Evolutionary conservation across 768 basidiomycete species (phyloP).

Genomic region (Lactarius evosmus): DNA sequence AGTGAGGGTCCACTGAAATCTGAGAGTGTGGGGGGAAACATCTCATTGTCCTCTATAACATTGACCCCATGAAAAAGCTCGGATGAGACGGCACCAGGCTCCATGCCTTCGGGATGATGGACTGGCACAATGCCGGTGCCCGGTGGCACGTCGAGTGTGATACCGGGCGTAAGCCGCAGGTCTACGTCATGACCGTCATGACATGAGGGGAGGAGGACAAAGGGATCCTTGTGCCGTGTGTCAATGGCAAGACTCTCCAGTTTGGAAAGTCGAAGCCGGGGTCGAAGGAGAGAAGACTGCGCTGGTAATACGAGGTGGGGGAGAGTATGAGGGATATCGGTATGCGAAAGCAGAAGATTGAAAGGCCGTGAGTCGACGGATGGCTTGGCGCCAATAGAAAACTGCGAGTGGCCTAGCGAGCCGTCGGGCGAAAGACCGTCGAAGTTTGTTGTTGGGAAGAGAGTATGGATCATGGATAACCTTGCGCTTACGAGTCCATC

Average conservation of each 20-base stretch:
- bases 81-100: background rate
- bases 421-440: conserved; percentile 7
- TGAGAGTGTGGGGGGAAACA: background rate
- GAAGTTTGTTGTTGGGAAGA: conserved; percentile 10
- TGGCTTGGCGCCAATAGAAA: conserved; percentile 6
- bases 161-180: background rate
- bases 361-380: conserved; percentile 3
- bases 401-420: background rate
- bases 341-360: background rate
- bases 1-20: background rate
- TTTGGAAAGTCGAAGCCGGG: background rate
- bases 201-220: background rate
- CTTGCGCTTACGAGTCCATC: conserved; percentile 3
- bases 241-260: background rate
- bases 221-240: background rate
- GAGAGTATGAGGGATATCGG: background rate
- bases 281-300: background rate
- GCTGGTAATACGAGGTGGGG: conserved; percentile 9
- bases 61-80: background rate
- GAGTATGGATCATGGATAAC: conserved; percentile 16
- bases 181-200: background rate
- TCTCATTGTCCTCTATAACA: background rate
- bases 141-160: conserved; percentile 1
- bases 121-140: background rate
- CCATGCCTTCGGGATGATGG: background rate